Conservation (phyloP, 495 filamentous ascomycete species). For the Tuber microsphaerosporum region DNA sequence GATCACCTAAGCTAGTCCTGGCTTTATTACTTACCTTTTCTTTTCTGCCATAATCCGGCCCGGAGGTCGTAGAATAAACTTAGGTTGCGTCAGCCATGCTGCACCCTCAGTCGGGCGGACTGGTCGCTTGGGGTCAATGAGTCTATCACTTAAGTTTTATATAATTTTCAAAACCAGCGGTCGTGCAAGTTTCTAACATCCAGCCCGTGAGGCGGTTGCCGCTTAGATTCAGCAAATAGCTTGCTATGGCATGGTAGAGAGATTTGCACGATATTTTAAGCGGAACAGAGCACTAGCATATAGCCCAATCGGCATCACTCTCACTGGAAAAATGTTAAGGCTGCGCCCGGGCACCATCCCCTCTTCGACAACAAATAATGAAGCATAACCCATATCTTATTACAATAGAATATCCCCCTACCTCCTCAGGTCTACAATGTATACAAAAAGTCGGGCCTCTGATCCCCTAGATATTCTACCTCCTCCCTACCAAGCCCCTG, state of each 20-base stretch:
- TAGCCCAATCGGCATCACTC: not conserved
- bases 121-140: too few species aligned
- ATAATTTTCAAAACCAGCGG: too few species aligned
- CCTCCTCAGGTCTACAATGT: conserved; percentile 47
- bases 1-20: too few species aligned
- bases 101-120: too few species aligned
- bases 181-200: too few species aligned
- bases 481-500: conserved; percentile 55
- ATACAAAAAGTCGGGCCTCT: conserved; percentile 73
- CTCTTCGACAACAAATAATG: not conserved
- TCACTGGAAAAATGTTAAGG: not conserved
- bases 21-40: too few species aligned
- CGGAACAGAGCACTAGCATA: not conserved
- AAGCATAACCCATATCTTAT: not conserved
- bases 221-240: too few species aligned
- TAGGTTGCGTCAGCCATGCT: too few species aligned
- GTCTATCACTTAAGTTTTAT: too few species aligned
- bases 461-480: conserved; percentile 61
- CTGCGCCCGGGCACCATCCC: not conserved
- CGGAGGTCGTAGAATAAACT: too few species aligned
- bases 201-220: too few species aligned
- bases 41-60: too few species aligned
- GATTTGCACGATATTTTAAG: not conserved
- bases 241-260: not conserved
- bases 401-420: not conserved